phyloP scores from a whole-genome alignment of 768 basidiomycete species.

The Suillus plorans region DNA sequence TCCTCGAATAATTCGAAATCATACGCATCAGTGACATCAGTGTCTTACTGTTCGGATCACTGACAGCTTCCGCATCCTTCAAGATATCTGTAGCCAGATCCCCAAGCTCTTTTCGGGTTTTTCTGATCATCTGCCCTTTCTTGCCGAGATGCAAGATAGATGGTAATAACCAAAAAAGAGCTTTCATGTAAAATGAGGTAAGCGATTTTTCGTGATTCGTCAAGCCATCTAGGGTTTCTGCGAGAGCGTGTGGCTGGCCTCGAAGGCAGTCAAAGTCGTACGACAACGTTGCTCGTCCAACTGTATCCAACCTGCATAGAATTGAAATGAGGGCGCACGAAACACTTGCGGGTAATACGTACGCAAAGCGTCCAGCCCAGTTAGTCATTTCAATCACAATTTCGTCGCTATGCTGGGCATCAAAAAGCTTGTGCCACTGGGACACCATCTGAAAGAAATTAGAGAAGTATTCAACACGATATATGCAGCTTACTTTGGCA shows the following conservation, averaged over 20 bases:
- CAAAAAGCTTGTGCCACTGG: slow-evolving; percentile 50
- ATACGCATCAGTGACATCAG: slow-evolving; percentile 57
- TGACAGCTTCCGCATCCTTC: slow-evolving; percentile 49
- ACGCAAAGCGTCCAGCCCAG: slow-evolving; percentile 65
- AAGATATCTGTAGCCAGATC: slow-evolving; percentile 51
- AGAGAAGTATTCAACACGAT: slow-evolving; percentile 3
- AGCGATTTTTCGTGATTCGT: slow-evolving; percentile 59
- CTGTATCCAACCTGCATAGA: slow-evolving; percentile 49
- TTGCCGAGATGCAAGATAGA: slow-evolving; percentile 54
- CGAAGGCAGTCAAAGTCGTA: slow-evolving; percentile 60
- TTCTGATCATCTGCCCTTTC: slow-evolving; percentile 58
- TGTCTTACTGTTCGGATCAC: slow-evolving; percentile 44
- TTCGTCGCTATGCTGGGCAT: slow-evolving; percentile 38
- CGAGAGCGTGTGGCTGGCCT: slow-evolving; percentile 46
- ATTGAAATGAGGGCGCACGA: slow-evolving; percentile 2
- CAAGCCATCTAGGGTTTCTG: slow-evolving; percentile 54
- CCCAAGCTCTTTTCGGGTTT: slow-evolving; percentile 54
- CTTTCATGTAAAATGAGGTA: slow-evolving; percentile 64
- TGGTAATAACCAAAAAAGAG: slow-evolving; percentile 61
- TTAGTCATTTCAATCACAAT: slow-evolving; percentile 53
- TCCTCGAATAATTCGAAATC: slow-evolving; percentile 5
- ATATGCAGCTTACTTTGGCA: slow-evolving; percentile 29
- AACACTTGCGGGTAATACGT: slow-evolving; percentile 21
- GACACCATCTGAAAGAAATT: slow-evolving; percentile 35
- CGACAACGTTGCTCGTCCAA: slow-evolving; percentile 61